Base-by-base conservation (phyloP, 176 grass and related monocot species). In the Urochloa ruziziensis region DNA sequence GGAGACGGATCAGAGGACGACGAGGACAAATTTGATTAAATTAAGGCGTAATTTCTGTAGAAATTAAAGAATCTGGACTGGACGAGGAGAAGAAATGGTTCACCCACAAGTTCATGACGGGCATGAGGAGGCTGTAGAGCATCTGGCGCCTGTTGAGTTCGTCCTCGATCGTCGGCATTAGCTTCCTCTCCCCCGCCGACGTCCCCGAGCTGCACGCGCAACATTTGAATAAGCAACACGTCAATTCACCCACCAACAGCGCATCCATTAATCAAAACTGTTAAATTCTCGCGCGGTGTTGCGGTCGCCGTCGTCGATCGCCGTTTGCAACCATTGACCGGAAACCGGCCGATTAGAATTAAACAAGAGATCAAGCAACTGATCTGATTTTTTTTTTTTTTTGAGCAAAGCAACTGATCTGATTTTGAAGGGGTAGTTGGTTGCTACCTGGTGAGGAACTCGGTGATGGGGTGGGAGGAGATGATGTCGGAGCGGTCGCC, bases 131-230 rank as follows among this genome's bases (percentile, higher is more conserved):
- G 82, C 90, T 93, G 84, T 97, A 97, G 27, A 97, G 89, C 62
- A 91, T 85, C 81, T 92, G 90, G 15, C 92, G 82, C 79, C 95
- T 81, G 83, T 82, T 82, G 60, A 97, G 84, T 86, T 97, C 95
- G 34, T 92, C 95, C 60, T 91, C 81, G 15, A 97, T 88, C 49
- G 95, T 94, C 39, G 95, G 95, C 95, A 97, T 97, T 82, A 97
- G 92, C 84, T 97, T 97, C 92, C 95, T 90, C 90, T 97, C 95
- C 73, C 95, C 95, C 10, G 92, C 95, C 52, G 95, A 97, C 33
- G 95, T 97, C 74, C 95, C 95, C 78, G 95, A 97, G 85, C 95
- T 97, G 57, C 74, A 44, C 24, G 67, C 84, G 32, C 66, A 37
- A 4, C 56, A 65, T 82, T 76, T 72, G 44, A 29, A 70, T 78